Evolutionary conservation across 1,139 yeast species (phyloP), one percentile per base, ranked within the genome.

Genomic region (Meyerozyma smithsonii): DNA sequence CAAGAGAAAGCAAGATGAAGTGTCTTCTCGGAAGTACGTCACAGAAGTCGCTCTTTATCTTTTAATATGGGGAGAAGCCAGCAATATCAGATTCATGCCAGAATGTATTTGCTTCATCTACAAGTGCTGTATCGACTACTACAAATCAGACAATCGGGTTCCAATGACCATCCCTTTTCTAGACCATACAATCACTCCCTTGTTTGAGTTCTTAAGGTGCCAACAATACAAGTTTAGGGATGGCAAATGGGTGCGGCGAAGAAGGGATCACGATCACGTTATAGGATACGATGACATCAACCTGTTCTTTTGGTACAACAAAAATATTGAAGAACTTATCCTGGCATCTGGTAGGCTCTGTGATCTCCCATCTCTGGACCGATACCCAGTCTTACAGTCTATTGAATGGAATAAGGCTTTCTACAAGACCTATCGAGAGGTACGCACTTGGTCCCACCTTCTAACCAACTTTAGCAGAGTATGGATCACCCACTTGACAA

Each of bases 261-360:
- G 75, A 39, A 74, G 69, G 38, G 96, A 88, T 55, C 96, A 88
- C 54, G 66, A 74, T 43, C 65, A 72, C 30, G 74, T 81, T 2
- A 80, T 88, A 45, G 96, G 96, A 0, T 88, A 88, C 54, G 96
- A 88, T 58, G 96, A 88, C 56, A 70, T 86, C 39, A 88, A 88
- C 56, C 96, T 84, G 54, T 67, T 84, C 17, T 88, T 88, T 54
- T 88, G 96, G 96, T 80, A 80, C 48, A 73, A 77, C 0, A 73
- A 77, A 41, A 87, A 88, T 0, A 59, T 88, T 10, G 64, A 69
- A 37, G 64, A 72, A 36, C 62, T 88, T 10, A 58, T 53, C 11
- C 52, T 80, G 8, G 47, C 51, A 75, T 36, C 74, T 72, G 1
- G 56, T 16, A 55, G 65, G 36, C 55, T 84, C 7, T 64, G 79